phyloP scores from a whole-genome alignment of 768 basidiomycete species.

The Leccinellum albellum region DNA sequence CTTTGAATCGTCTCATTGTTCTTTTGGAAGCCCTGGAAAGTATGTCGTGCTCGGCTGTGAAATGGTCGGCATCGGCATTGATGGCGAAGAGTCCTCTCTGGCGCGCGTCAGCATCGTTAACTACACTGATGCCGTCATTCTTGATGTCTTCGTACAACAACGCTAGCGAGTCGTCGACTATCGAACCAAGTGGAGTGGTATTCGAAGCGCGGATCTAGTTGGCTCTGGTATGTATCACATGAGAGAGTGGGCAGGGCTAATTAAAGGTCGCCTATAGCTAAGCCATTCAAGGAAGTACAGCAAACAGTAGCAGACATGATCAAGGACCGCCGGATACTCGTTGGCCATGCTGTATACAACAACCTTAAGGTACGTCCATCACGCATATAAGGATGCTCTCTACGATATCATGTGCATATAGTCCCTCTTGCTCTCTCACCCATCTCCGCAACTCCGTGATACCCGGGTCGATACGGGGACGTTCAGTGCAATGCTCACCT shows the following conservation, averaged over 20 bases:
- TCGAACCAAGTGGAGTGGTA: slow-evolving; percentile 84
- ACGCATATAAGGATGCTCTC: background rate
- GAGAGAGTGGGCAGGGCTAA: background rate
- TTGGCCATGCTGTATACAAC: slow-evolving; percentile 90
- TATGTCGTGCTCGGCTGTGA: slow-evolving; percentile 87
- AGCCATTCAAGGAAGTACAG: slow-evolving; percentile 76
- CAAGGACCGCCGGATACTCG: slow-evolving; percentile 69
- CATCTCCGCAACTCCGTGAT: slow-evolving; percentile 59
- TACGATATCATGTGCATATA: background rate
- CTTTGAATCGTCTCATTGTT: slow-evolving; percentile 2
- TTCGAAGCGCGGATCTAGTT: slow-evolving; percentile 70
- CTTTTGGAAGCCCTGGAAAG: slow-evolving; percentile 53
- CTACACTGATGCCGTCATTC: slow-evolving; percentile 70
- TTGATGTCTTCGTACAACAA: slow-evolving; percentile 86
- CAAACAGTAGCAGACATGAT: slow-evolving; percentile 70
- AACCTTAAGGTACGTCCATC: slow-evolving; percentile 63
- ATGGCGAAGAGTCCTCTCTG: slow-evolving; percentile 13
- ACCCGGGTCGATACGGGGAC: slow-evolving; percentile 31
- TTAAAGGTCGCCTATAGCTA: slow-evolving; percentile 44
- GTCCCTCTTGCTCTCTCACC: slow-evolving; percentile 72
- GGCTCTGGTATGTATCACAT: slow-evolving; percentile 42
- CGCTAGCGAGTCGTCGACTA: slow-evolving; percentile 90
- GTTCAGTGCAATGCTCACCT: no score
- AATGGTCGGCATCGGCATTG: slow-evolving; percentile 16
- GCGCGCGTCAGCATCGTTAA: slow-evolving; percentile 58